A percentile compares a stretch with the other conserved stretches of the same genome.
These are phyloP conservation scores for Naganishia cerealis DNA, from an alignment of 1,284 basidiomycete species.

Conservation along the genomic window DNA sequence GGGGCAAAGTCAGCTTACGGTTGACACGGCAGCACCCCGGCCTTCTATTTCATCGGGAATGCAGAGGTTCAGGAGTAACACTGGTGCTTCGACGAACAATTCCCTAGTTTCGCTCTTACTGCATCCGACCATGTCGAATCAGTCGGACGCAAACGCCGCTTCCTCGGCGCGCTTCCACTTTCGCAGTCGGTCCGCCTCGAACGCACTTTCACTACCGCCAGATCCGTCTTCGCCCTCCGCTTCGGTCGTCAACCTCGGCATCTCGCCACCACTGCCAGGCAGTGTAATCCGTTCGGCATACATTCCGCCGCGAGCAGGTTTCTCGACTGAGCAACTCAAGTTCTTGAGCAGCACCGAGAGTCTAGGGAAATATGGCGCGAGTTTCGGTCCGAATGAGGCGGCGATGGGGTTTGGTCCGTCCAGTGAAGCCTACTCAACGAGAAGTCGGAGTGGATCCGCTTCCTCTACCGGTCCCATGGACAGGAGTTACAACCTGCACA, in stretches of 20 bases:
- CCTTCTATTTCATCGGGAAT: slow-evolving; percentile 1
- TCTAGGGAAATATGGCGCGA: slow-evolving; percentile 34
- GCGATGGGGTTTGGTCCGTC: background rate
- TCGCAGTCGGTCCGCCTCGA: slow-evolving; percentile 21
- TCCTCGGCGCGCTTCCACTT: background rate
- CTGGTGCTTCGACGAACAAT: slow-evolving; percentile 14
- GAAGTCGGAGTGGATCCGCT: slow-evolving; percentile 19
- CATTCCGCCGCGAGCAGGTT: slow-evolving; percentile 29
- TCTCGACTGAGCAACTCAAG: slow-evolving; percentile 31
- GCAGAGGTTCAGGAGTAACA: slow-evolving; percentile 12
- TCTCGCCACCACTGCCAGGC: slow-evolving; percentile 32
- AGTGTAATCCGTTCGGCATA: slow-evolving; percentile 29
- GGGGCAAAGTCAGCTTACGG: background rate
- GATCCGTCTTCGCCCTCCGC: slow-evolving; percentile 21
- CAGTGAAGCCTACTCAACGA: slow-evolving; percentile 8
- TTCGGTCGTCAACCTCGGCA: slow-evolving; percentile 14
- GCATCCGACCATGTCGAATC: slow-evolving; percentile 29
- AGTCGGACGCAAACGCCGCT: slow-evolving; percentile 9
- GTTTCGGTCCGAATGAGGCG: slow-evolving; percentile 22
- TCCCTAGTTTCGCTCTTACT: slow-evolving; percentile 30
- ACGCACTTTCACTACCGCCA: background rate
- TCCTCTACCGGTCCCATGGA: slow-evolving; percentile 4
- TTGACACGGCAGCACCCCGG: background rate
- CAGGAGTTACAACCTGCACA: background rate
- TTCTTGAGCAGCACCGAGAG: slow-evolving; percentile 35